These are phyloP conservation scores for Russula abietina DNA, from an alignment of 768 basidiomycete species.

Conservation along the genomic window DNA sequence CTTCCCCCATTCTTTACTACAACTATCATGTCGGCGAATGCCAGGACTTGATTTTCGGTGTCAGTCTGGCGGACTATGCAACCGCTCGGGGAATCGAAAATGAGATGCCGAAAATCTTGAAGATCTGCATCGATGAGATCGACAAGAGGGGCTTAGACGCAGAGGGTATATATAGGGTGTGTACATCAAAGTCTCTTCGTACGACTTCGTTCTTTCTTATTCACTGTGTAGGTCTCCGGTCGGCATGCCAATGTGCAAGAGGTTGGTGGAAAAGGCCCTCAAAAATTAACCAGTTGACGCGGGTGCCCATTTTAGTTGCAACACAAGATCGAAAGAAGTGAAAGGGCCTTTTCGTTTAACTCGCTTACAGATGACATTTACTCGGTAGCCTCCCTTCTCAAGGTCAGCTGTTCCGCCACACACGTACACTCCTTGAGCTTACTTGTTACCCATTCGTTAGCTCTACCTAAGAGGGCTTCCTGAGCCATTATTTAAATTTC, in stretches of 20 bases:
- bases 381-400: slow-evolving; percentile 77
- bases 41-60: slow-evolving; percentile 83
- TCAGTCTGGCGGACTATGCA: slow-evolving; percentile 83
- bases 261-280: slow-evolving; percentile 37
- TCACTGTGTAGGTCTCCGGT: slow-evolving; percentile 59
- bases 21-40: slow-evolving; percentile 80
- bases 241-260: slow-evolving; percentile 80
- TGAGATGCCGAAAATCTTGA: slow-evolving; percentile 72
- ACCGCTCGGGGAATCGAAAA: slow-evolving; percentile 69
- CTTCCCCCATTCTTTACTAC: slow-evolving; percentile 68
- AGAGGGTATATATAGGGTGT: slow-evolving; percentile 77
- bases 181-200: slow-evolving; percentile 21
- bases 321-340: slow-evolving; percentile 83
- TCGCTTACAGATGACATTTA: slow-evolving; percentile 70
- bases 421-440: background rate
- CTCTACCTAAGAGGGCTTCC: slow-evolving; percentile 81
- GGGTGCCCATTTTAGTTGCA: slow-evolving; percentile 48
- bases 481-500: slow-evolving; percentile 81
- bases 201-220: background rate
- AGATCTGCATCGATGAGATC: slow-evolving; percentile 75
- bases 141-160: slow-evolving; percentile 70
- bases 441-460: slow-evolving; percentile 33
- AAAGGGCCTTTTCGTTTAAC: slow-evolving; percentile 67
- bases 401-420: slow-evolving; percentile 43
- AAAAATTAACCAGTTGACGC: slow-evolving; percentile 3